Evolutionary conservation across 192 early-diverging fungal genomes (phyloP), one percentile per base, ranked within the genome.

Genomic region (Coemansia brasiliensis): DNA sequence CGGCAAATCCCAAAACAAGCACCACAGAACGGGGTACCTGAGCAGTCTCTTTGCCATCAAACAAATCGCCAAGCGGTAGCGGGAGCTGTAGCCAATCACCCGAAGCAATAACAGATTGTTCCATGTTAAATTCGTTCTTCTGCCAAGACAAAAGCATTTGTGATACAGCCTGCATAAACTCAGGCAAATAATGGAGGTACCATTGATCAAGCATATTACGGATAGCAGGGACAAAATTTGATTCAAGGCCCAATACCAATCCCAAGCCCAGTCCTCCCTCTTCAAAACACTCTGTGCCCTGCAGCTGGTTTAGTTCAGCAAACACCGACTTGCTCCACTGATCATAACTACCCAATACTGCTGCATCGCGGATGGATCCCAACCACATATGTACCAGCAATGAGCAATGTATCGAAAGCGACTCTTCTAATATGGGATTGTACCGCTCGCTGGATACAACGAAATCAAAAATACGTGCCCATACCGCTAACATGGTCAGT

Each of bases 231-330:
- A 76, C 55, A 41, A 69, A 76, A 0, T 62, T 43, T 4, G 73
- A 57, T 25, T 76, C 73, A 22, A 76, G 45, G 1, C 73, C 73
- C 17, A 76, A 63, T 16, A 13, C 11, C n/a, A 76, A 51, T 0
- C 73, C 73, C 29, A 69, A 17, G 0, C 69, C 62, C 0, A 69
- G 15, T 6, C 56, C 61, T 29, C 29, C 24, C 5, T 20, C 53
- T 24, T 5, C 16, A 21, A 20, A 35, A 12, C 13, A 13, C 26
- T 22, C 43, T 11, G 13, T 17, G 10, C 56, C 43, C 1, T 15
- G 7, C 27, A 46, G 18, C 16, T 7, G 3, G 6, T 45, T 46
- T 13, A 59, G 45, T 32, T 59, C 40, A 3, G 32, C 27, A 44
- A 45, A 26, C 17, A 29, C 20, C 15, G 29, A n/a, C 15, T 15